These are phyloP conservation scores for Prunus yedoensis DNA, from an alignment of 331 rosid species.

Conservation along the genomic window DNA sequence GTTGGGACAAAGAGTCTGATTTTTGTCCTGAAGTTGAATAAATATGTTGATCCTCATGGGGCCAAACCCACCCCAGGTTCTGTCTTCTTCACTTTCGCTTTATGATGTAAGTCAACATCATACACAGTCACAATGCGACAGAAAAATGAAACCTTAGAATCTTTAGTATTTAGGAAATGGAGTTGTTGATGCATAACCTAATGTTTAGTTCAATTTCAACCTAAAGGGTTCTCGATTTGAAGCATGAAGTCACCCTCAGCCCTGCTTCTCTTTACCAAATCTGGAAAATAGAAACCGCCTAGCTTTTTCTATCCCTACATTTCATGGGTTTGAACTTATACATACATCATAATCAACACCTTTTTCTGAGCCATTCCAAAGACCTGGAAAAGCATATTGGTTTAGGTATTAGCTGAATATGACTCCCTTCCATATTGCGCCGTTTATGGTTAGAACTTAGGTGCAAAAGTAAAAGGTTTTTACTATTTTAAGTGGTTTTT, in stretches of 20 bases:
- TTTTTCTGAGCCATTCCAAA: constrained; percentile 9
- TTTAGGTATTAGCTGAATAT: background rate
- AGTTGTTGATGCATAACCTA: constrained; percentile 16
- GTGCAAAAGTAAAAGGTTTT: background rate
- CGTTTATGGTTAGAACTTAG: constrained; percentile 12
- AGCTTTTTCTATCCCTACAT: background rate
- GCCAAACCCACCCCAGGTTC: background rate
- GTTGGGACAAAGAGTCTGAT: background rate
- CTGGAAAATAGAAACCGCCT: constrained; percentile 5
- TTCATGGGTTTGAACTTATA: background rate
- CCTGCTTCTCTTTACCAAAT: constrained; percentile 14
- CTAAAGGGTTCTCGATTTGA: background rate
- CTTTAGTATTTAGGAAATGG: constrained; percentile 15
- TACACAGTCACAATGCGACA: background rate
- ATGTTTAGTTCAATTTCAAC: constrained; percentile 12
- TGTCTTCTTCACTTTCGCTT: constrained; percentile 4
- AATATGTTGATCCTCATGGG: background rate
- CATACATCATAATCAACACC: constrained; percentile 1
- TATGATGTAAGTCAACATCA: constrained; percentile 2
- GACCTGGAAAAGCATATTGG: constrained; percentile 8
- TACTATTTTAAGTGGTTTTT: background rate
- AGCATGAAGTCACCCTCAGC: background rate
- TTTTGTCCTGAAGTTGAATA: background rate
- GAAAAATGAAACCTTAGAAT: background rate
- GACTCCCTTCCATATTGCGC: background rate